Conservation (phyloP, 345 rosid species). For the Aquilaria malaccensis region DNA sequence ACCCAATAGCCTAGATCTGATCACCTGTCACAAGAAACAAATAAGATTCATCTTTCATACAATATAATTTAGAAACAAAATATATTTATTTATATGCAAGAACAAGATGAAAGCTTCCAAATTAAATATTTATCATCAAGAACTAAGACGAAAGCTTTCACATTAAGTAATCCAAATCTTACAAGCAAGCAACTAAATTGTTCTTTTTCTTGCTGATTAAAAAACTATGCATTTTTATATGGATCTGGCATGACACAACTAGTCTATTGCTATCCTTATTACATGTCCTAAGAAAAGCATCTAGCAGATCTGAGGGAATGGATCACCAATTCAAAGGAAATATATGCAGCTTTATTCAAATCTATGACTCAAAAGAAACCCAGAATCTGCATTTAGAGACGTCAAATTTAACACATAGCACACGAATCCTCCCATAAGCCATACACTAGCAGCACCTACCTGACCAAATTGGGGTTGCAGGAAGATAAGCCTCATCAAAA, state of each 20-base stretch:
- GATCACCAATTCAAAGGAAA: not conserved
- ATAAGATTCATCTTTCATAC: no score
- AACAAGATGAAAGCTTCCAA: no score
- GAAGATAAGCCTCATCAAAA: conserved; percentile 20
- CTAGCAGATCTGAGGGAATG: no score
- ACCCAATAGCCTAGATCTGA: not conserved
- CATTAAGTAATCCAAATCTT: no score
- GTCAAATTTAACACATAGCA: conserved; percentile 8
- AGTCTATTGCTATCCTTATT: not conserved
- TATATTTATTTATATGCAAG: no score
- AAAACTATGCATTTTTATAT: no score
- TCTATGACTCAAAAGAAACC: not conserved
- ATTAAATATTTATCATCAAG: no score
- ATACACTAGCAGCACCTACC: conserved; percentile 24
- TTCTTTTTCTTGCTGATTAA: no score
- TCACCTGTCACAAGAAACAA: conserved; percentile 6
- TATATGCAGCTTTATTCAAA: not conserved
- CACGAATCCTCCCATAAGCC: conserved; percentile 20
- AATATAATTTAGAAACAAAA: no score
- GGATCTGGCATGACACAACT: not conserved
- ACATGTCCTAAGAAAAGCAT: no score
- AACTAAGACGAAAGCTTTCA: no score
- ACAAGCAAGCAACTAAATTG: no score
- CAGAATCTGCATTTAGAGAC: conserved; percentile 4
- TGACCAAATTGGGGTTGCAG: conserved; percentile 25